These are phyloP conservation scores for Suillus cothurnatus DNA, from an alignment of 768 basidiomycete genomes.

Conservation along the genomic window DNA sequence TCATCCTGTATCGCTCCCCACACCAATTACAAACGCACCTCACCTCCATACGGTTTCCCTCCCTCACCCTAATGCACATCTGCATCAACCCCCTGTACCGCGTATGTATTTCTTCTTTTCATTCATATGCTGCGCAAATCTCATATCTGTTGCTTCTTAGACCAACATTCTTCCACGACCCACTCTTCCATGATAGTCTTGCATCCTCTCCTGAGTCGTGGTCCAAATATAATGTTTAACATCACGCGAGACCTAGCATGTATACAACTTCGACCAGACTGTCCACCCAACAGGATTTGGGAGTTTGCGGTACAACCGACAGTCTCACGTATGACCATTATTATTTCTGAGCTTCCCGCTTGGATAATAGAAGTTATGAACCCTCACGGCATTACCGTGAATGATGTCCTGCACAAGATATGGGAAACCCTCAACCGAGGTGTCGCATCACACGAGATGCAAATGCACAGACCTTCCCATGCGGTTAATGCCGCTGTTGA, in stretches of 20 bases:
- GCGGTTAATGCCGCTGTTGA: conserved; percentile 31
- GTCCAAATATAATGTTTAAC: conserved; percentile 25
- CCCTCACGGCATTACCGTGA: conserved; percentile 26
- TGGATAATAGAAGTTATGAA: conserved; percentile 36
- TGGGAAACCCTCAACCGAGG: conserved; percentile 28
- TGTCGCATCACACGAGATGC: conserved; percentile 27
- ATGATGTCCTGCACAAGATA: conserved; percentile 31
- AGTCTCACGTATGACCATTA: conserved; percentile 20
- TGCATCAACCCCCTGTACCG: conserved; percentile 20
- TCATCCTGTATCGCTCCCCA: conserved; percentile 16
- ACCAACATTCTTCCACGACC: conserved; percentile 8
- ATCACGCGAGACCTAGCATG: conserved; percentile 26
- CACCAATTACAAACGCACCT: conserved; percentile 26
- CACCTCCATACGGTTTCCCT: conserved; percentile 30
- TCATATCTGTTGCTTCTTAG: conserved; percentile 15
- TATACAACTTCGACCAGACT: conserved; percentile 24
- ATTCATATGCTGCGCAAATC: background rate
- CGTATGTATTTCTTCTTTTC: conserved; percentile 18
- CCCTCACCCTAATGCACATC: conserved; percentile 33
- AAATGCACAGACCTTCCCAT: background rate
- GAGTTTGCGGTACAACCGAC: conserved; percentile 26
- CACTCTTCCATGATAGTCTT: conserved; percentile 21
- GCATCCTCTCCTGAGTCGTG: conserved; percentile 25
- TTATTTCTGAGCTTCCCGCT: conserved; percentile 24
- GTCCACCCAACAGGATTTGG: conserved; percentile 18